A percentile compares a stretch with the other conserved stretches of the same genome.
Evolutionary conservation across 2,329 filamentous ascomycete genomes (phyloP).

Genomic region (Colletotrichum tofieldiae): DNA sequence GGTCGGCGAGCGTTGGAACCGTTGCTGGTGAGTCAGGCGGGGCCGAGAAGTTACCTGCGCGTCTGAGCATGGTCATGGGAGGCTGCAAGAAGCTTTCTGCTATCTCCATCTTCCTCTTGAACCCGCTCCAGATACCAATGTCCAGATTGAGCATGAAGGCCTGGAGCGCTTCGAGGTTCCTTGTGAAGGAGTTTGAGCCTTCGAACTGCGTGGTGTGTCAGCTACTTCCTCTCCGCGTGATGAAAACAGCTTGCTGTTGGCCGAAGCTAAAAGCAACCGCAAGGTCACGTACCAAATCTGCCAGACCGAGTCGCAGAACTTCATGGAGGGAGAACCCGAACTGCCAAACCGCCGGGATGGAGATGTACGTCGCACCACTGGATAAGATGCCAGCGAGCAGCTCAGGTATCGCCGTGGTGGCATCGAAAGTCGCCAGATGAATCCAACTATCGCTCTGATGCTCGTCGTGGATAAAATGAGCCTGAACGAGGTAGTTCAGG

Average conservation of each 20-base stretch:
- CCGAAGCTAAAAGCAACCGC: background rate
- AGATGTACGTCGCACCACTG: conserved; percentile 55
- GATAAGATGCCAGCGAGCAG: conserved; percentile 56
- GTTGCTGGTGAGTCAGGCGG: conserved; percentile 28
- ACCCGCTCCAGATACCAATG: conserved; percentile 56
- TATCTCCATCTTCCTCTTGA: conserved; percentile 57
- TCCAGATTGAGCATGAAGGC: conserved; percentile 54
- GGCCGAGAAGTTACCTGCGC: conserved; percentile 51
- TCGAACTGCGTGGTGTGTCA: conserved; percentile 50
- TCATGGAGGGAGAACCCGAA: conserved; percentile 60
- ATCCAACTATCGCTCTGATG: conserved; percentile 45
- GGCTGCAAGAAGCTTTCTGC: conserved; percentile 56
- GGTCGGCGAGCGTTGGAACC: conserved; percentile 27
- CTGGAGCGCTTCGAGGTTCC: conserved; percentile 53
- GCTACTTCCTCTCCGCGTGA: background rate
- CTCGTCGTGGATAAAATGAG: conserved; percentile 49
- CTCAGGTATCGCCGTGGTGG: conserved; percentile 54
- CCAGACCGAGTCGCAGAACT: conserved; percentile 52
- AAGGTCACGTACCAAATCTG: conserved; percentile 39
- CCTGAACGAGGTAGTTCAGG: conserved; percentile 56
- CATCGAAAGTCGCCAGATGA: conserved; percentile 55
- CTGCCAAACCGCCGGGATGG: conserved; percentile 55
- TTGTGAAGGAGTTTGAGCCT: conserved; percentile 50
- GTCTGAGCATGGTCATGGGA: conserved; percentile 55
- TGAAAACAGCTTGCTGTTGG: too few relatives aligned